A percentile compares a stretch with the other conserved stretches of the same genome.
phyloP scores from a whole-genome alignment of 1,284 basidiomycete species.

The Phenoliferia sp. region DNA sequence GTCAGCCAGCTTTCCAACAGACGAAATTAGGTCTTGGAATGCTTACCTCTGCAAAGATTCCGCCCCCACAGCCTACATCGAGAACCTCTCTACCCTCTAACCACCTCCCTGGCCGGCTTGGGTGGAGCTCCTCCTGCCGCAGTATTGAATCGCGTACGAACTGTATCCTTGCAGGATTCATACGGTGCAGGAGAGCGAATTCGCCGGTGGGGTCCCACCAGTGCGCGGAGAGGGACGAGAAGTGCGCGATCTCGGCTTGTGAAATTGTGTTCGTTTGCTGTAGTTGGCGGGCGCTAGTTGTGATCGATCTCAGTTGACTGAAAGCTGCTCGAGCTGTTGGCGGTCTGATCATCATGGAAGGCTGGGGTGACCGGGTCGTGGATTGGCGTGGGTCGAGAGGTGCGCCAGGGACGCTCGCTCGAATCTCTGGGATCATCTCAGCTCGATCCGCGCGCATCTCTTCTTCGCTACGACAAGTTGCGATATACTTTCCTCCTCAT shows the following conservation, averaged over 20 bases:
- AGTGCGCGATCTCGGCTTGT: constrained; percentile 79
- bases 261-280: constrained; percentile 31
- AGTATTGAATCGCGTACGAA: constrained; percentile 54
- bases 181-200: constrained; percentile 82
- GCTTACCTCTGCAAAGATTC: constrained; percentile 81
- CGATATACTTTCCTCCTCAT: no score
- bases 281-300: neutral
- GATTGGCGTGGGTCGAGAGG: no score
- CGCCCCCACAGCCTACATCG: constrained; percentile 93
- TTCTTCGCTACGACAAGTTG: neutral
- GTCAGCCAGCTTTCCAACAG: neutral
- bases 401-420: neutral
- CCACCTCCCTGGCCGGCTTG: constrained; percentile 40
- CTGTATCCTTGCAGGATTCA: constrained; percentile 87
- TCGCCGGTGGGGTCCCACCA: constrained; percentile 98
- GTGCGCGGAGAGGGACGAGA: constrained; percentile 79
- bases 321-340: neutral
- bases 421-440: neutral
- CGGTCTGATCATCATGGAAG: no score
- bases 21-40: accelerated
- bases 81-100: constrained; percentile 64
- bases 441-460: neutral
- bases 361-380: no score
- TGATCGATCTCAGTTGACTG: neutral
- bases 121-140: constrained; percentile 38